These are phyloP conservation scores for Euphorbia peplus DNA, from an alignment of 345 rosid genomes.

Conservation along the genomic window DNA sequence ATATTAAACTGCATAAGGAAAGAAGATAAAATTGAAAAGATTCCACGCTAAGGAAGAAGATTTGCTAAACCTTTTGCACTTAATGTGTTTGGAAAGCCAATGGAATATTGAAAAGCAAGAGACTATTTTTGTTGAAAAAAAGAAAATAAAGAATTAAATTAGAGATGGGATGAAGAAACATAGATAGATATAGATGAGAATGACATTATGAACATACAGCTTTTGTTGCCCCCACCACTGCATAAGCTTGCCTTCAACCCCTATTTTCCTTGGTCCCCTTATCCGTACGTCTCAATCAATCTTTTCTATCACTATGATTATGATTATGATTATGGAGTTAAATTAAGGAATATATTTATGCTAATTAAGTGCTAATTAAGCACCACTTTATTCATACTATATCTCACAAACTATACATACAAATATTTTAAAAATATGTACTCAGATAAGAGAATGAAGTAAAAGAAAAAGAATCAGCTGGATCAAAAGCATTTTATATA, in stretches of 20 bases:
- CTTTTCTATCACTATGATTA: neutral
- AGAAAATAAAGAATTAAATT: no score
- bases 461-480: conserved; percentile 26
- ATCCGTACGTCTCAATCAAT: neutral
- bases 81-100: no score
- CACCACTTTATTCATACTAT: conserved; percentile 43
- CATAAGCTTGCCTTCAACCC: no score
- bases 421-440: conserved; percentile 33
- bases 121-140: no score
- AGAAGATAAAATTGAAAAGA: no score
- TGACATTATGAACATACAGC: neutral
- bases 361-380: no score
- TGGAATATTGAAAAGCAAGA: no score
- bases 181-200: neutral
- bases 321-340: conserved; percentile 7
- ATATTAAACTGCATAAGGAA: no score
- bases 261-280: conserved; percentile 19
- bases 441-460: conserved; percentile 17
- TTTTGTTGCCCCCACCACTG: conserved; percentile 24
- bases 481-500: conserved; percentile 22
- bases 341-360: no score
- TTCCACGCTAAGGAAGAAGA: no score
- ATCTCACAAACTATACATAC: conserved; percentile 34
- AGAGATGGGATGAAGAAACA: no score
- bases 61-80: no score